Conservation (phyloP, 768 basidiomycete species). For the Cystofilobasidium macerans region DNA sequence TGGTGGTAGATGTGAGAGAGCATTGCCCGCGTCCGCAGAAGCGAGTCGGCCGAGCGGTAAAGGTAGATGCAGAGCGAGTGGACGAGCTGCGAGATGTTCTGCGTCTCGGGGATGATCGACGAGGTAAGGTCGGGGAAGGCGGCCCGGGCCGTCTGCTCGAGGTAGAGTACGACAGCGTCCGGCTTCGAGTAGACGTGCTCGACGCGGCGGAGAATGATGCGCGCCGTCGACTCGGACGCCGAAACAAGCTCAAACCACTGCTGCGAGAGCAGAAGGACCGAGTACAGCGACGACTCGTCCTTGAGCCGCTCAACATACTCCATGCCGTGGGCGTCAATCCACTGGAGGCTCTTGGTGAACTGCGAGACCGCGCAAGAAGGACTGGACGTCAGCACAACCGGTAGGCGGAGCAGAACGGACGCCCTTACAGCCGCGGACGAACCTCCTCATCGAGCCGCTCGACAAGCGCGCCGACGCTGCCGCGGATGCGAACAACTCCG, state of each 20-base stretch:
- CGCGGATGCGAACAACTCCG: constrained; percentile 63
- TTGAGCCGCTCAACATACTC: constrained; percentile 95
- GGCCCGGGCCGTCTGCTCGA: constrained; percentile 58
- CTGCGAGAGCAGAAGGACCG: constrained; percentile 84
- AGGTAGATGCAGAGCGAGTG: constrained; percentile 81
- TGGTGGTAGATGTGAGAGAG: constrained; percentile 95
- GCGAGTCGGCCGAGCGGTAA: constrained; percentile 80
- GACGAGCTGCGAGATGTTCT: constrained; percentile 62
- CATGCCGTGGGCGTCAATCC: constrained; percentile 96
- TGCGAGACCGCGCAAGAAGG: constrained; percentile 6
- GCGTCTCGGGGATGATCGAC: constrained; percentile 46
- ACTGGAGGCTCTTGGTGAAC: constrained; percentile 92
- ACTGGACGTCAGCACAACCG: neutral
- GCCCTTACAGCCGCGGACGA: constrained; percentile 15
- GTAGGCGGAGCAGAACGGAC: neutral
- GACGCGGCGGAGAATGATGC: constrained; percentile 85
- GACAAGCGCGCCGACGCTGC: constrained; percentile 89
- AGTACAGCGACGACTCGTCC: constrained; percentile 88
- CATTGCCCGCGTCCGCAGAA: constrained; percentile 92
- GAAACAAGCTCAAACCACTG: constrained; percentile 74
- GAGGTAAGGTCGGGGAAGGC: constrained; percentile 45
- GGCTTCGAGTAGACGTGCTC: constrained; percentile 99
- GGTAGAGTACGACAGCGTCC: constrained; percentile 77
- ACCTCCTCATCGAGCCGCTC: constrained; percentile 89
- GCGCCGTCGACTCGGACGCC: constrained; percentile 64